Evolutionary conservation across 495 filamentous ascomycete genomes (phyloP).

Genomic region (Lophiotrema nucula): DNA sequence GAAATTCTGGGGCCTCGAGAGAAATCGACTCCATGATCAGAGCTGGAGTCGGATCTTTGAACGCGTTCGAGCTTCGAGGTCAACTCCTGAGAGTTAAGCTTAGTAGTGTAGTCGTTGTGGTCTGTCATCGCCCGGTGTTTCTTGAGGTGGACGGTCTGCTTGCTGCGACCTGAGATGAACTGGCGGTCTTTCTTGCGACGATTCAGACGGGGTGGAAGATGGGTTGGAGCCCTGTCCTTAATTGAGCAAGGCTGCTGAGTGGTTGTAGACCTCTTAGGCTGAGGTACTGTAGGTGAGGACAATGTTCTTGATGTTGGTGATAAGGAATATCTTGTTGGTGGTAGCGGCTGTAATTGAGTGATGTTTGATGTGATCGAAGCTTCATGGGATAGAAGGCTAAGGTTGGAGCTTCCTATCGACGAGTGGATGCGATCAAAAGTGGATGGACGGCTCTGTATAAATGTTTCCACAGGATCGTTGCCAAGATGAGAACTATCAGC

Average conservation of each 20-base stretch:
- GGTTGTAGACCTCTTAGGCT: neutral
- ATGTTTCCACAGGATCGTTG: constrained; percentile 11
- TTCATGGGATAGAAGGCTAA: neutral
- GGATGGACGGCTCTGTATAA: constrained; percentile 20
- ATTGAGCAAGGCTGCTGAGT: neutral
- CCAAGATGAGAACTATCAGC: constrained; percentile 9
- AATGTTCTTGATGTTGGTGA: constrained; percentile 5
- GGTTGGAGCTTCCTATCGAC: neutral
- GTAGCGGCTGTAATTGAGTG: too few species aligned
- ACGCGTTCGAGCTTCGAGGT: constrained; percentile 13
- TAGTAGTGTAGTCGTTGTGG: constrained; percentile 1
- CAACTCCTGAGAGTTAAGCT: constrained; percentile 14
- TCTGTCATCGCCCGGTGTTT: constrained; percentile 19
- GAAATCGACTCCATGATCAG: constrained; percentile 9
- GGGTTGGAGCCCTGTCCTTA: neutral
- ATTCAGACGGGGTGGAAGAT: neutral
- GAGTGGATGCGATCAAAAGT: constrained; percentile 23
- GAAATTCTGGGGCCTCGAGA: constrained; percentile 13
- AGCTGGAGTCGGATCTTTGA: constrained; percentile 2
- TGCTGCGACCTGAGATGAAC: constrained; percentile 19
- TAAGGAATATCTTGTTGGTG: too few species aligned
- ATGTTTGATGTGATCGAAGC: too few species aligned
- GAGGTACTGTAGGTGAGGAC: neutral
- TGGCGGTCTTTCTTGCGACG: constrained; percentile 5
- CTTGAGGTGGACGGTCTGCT: constrained; percentile 13